phyloP scores from a whole-genome alignment of 768 basidiomycete species.

The Mycena rosella region DNA sequence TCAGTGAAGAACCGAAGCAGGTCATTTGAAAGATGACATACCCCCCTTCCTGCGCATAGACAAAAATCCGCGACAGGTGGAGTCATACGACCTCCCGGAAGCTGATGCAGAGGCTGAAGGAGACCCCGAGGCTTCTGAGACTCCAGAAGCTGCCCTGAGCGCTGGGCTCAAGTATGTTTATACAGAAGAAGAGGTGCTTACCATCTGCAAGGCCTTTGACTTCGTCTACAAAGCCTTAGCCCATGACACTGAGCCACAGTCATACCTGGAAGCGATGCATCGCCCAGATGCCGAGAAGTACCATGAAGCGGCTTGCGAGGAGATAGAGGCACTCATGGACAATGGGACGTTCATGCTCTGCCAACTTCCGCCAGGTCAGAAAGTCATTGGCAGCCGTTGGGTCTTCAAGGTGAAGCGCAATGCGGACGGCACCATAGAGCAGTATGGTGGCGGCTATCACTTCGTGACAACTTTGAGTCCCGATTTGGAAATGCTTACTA shows the following conservation, averaged over 20 bases:
- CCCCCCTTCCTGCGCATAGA: slow-evolving; percentile 1
- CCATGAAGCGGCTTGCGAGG: slow-evolving; percentile 43
- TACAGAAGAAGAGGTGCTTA: neutral
- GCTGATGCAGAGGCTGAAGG: neutral
- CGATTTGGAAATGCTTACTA: too few relatives aligned
- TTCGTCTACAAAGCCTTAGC: neutral
- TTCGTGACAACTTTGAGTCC: neutral
- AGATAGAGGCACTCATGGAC: slow-evolving; percentile 40
- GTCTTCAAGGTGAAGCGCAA: slow-evolving; percentile 48
- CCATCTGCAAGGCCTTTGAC: slow-evolving; percentile 5
- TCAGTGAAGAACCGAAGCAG: slow-evolving; percentile 10
- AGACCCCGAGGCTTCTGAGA: neutral
- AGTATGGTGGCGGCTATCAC: neutral
- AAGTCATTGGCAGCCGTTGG: slow-evolving; percentile 42
- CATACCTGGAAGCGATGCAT: slow-evolving; percentile 38
- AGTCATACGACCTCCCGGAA: neutral
- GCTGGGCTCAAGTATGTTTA: slow-evolving; percentile 8
- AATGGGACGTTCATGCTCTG: slow-evolving; percentile 53
- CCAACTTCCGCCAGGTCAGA: slow-evolving; percentile 43
- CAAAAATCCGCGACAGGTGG: too few relatives aligned
- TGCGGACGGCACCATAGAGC: slow-evolving; percentile 40
- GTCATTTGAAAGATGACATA: slow-evolving; percentile 3
- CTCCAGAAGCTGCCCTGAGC: slow-evolving; percentile 5
- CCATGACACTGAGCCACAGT: slow-evolving; percentile 31
- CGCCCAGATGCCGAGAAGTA: slow-evolving; percentile 34